phyloP scores from a whole-genome alignment of 306 rosid species.

The Alnus rubra region DNA sequence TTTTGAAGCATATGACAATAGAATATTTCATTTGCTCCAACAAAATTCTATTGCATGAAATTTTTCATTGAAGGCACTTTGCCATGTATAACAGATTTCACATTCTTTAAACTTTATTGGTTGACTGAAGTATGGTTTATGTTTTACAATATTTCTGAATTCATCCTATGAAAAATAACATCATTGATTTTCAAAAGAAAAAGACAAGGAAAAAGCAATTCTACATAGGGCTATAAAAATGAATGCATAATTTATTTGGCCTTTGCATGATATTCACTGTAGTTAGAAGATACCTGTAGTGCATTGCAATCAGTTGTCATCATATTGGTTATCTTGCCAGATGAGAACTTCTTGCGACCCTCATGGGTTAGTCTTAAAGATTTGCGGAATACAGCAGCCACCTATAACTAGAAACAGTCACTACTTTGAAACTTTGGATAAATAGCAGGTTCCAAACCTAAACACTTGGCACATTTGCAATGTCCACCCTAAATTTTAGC shows the following conservation, averaged over 20 bases:
- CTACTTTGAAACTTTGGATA: slow-evolving; percentile 12
- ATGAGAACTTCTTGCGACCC: slow-evolving; percentile 64
- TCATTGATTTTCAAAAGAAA: not conserved
- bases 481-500: too few relatives aligned
- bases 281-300: slow-evolving; percentile 50
- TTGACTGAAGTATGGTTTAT: not conserved
- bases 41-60: not conserved
- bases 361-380: slow-evolving; percentile 83
- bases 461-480: too few relatives aligned
- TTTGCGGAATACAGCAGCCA: slow-evolving; percentile 78
- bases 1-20: not conserved
- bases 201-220: not conserved
- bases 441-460: not conserved
- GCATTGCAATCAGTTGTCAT: slow-evolving; percentile 81
- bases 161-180: not conserved
- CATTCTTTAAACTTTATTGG: not conserved
- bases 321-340: slow-evolving; percentile 90
- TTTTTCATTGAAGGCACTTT: not conserved
- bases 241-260: not conserved
- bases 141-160: not conserved
- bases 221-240: not conserved
- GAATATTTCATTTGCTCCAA: not conserved
- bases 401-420: slow-evolving; percentile 46
- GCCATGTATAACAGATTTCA: not conserved
- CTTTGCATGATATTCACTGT: too few relatives aligned